Percentiles rank a stretch among this genome's conserved stretches.
Conservation (phyloP, 345 rosid species). For the Adansonia digitata region DNA sequence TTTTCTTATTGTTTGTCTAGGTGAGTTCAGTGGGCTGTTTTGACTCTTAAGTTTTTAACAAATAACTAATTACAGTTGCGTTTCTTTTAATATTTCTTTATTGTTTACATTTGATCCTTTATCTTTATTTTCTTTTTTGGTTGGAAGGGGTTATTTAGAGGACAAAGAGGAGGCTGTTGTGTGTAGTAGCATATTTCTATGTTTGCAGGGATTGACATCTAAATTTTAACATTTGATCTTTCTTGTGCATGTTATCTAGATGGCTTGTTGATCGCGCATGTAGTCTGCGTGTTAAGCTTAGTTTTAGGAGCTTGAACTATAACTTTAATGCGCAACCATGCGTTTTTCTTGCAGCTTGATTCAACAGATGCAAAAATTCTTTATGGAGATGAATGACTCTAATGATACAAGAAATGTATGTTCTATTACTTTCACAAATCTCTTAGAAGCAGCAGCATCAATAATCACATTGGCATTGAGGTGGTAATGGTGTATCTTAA, state of each 20-base stretch:
- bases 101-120: not conserved
- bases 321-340: conserved; percentile 2
- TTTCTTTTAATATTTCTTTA: not conserved
- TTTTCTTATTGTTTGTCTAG: conserved; percentile 85
- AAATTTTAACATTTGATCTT: conserved; percentile 2
- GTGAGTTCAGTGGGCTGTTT: conserved; percentile 27
- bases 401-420: conserved; percentile 65
- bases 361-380: conserved; percentile 66
- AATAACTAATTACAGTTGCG: not conserved
- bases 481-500: conserved; percentile 3
- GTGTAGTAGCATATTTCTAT: not conserved
- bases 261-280: not conserved
- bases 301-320: conserved; percentile 15
- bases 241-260: not conserved
- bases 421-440: conserved; percentile 13
- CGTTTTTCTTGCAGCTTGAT: conserved; percentile 47
- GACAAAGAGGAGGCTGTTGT: not conserved
- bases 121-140: not conserved
- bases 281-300: not conserved
- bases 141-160: not conserved
- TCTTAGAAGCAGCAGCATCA: not conserved
- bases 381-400: conserved; percentile 51
- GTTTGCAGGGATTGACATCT: not conserved
- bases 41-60: not conserved
- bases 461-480: not conserved